Percentiles rank a stretch among this genome's conserved stretches.
Conservation (phyloP, 768 basidiomycete genomes). For the Fistulinella prunicolor region DNA sequence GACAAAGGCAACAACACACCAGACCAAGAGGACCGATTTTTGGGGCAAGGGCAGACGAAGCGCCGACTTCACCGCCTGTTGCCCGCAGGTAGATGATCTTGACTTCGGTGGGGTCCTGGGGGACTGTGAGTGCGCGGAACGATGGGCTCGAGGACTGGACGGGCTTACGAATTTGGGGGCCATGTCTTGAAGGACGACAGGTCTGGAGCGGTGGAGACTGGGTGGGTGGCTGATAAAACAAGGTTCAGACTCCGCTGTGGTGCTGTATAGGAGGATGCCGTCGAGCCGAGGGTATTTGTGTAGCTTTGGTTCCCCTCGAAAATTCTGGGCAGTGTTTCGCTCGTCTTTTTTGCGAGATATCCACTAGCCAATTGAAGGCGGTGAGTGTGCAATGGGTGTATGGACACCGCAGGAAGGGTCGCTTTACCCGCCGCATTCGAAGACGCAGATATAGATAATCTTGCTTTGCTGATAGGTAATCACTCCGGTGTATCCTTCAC, state of each 20-base stretch:
- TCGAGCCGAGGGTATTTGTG: conserved; percentile 33
- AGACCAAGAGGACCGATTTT: conserved; percentile 99
- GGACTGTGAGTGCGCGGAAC: not conserved
- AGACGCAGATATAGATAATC: conserved; percentile 75
- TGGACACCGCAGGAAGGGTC: conserved; percentile 73
- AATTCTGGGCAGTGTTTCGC: not conserved
- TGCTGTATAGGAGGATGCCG: conserved; percentile 53
- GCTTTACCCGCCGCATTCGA: conserved; percentile 83
- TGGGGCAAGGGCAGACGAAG: conserved; percentile 96
- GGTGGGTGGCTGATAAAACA: conserved; percentile 37
- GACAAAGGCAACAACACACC: conserved; percentile 48
- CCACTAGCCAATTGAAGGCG: conserved; percentile 27
- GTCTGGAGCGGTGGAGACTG: conserved; percentile 1
- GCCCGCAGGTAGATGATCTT: conserved; percentile 99
- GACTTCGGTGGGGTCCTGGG: conserved; percentile 94
- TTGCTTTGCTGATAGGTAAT: conserved; percentile 87
- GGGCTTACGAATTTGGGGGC: conserved; percentile 73
- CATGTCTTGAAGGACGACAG: conserved; percentile 43
- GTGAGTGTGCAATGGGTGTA: conserved; percentile 72
- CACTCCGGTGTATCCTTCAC: conserved; percentile 23
- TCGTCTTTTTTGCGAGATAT: conserved; percentile 2
- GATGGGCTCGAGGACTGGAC: not conserved
- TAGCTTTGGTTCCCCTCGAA: conserved; percentile 30
- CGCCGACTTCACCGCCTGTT: conserved; percentile 99
- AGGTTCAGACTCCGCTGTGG: conserved; percentile 51